phyloP scores from a whole-genome alignment of 2,329 filamentous ascomycete species.

The Fusarium chlamydosporum region DNA sequence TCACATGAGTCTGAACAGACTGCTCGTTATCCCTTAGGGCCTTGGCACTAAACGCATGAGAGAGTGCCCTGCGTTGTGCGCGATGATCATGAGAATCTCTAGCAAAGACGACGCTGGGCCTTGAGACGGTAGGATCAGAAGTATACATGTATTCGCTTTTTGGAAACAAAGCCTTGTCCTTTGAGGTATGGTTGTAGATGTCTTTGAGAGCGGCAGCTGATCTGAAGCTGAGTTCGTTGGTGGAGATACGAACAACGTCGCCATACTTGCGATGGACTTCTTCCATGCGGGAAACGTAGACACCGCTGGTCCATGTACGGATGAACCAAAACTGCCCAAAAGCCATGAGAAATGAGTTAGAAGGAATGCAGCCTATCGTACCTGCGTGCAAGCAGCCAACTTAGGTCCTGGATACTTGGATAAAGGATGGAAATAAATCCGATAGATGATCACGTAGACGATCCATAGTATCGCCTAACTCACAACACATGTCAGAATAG shows the following conservation, averaged over 20 bases:
- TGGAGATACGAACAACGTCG: slow-evolving; percentile 36
- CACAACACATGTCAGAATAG: not conserved
- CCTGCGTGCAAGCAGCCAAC: slow-evolving; percentile 39
- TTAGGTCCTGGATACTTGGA: slow-evolving; percentile 44
- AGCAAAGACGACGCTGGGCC: slow-evolving; percentile 17
- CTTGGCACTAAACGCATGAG: slow-evolving; percentile 29
- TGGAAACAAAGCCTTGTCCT: slow-evolving; percentile 16
- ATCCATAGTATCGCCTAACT: not conserved
- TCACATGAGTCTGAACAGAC: slow-evolving; percentile 6
- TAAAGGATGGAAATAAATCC: slow-evolving; percentile 40
- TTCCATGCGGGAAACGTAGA: not conserved
- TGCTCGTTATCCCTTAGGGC: slow-evolving; percentile 24
- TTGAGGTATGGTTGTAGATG: slow-evolving; percentile 35
- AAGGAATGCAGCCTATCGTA: not conserved
- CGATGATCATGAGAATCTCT: slow-evolving; percentile 25
- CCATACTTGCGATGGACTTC: slow-evolving; percentile 36
- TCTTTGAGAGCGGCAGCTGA: slow-evolving; percentile 35
- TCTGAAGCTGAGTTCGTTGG: slow-evolving; percentile 38
- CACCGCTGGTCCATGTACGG: not conserved
- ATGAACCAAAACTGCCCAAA: slow-evolving; percentile 9
- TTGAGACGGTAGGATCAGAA: not conserved
- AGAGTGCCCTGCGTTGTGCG: slow-evolving; percentile 23
- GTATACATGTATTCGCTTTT: slow-evolving; percentile 32
- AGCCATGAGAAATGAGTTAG: not conserved
- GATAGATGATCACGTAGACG: slow-evolving; percentile 14